Evolutionary conservation across 106 monocot genomes (phyloP).

Genomic region (Gastrodia elata): DNA sequence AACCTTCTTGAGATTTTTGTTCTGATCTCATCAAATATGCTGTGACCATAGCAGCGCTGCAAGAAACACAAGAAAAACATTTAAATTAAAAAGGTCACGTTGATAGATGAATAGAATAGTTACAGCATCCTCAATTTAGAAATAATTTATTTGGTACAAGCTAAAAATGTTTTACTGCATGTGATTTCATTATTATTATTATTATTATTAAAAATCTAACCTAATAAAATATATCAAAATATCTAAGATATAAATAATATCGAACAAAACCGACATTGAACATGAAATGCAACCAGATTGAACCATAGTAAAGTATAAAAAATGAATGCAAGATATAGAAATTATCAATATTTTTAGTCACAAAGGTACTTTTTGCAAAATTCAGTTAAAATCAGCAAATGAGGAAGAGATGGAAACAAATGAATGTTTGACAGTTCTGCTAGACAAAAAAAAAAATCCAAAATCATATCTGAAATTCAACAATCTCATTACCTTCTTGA

Average conservation of each 20-base stretch:
- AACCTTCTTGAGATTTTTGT: conserved; percentile 84
- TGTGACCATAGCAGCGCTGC: conserved; percentile 85
- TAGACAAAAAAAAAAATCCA: neutral
- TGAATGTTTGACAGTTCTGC: neutral
- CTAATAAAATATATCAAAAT: no score
- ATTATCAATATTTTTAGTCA: no score
- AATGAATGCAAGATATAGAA: neutral
- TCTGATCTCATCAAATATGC: conserved; percentile 97
- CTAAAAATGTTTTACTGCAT: neutral
- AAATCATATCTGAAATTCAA: neutral
- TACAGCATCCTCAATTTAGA: neutral
- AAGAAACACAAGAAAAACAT: conserved; percentile 26
- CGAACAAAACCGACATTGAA: no score
- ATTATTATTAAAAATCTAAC: no score
- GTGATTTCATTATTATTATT: neutral
- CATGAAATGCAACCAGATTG: neutral
- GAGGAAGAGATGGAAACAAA: neutral
- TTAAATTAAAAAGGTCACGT: neutral
- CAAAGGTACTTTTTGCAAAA: no score
- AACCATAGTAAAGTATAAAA: neutral
- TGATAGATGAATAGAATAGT: neutral
- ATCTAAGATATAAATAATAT: no score
- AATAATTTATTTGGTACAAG: no score
- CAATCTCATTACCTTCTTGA: conserved; percentile 47
- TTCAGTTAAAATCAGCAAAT: neutral